Base-by-base conservation (phyloP, 2,329 filamentous ascomycete genomes). In the Exophiala oligosperma region DNA sequence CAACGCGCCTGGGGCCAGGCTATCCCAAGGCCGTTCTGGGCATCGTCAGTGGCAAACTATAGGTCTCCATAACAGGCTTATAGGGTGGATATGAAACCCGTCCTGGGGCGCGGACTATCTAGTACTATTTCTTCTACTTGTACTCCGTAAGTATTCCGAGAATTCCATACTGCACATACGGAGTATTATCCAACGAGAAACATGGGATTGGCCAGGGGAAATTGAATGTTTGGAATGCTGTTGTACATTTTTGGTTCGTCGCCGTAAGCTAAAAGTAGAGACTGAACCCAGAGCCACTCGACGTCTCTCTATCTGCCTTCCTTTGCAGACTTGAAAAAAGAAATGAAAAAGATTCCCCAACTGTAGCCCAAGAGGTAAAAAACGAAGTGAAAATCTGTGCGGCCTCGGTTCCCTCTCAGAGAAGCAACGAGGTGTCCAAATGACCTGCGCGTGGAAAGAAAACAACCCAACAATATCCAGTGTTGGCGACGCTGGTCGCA, bases 371-470 rank as follows among this genome's bases (percentile, higher is more conserved):
- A 28, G 26, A 46, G 53, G 35, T 44, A 24, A 40, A 53, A 57
- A 53, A 57, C 5, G 47, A 58, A 61, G 52, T 46, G 52, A 61
- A 28, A 23, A 23, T 49, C 32, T 32, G 53, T 32, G 53, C 49
- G 21, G 52, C 49, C 37, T 43, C 57, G 52, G 21, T 21, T 8
- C 40, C 44, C 32, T 51, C 54, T 17, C 24, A 12, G 38, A 43
- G 32, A 11, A 52, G 40, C 23, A 35, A 35, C 35, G 28, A 49
- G 59, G 48, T 47, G 49, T 26, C 41, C 49, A 56, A 59, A 48
- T 49, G 44, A 43, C 52, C 52, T 37, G 49, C 55, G 47, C 32
- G 37, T 49, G 60, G 57, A 60, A 63, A 49, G 37, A 38, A 49
- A 57, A 6, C 54, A 56, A 51, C n/a, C 48, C 54, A 59, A 52